These are phyloP conservation scores for Podospora tetraspora DNA, from an alignment of 495 filamentous ascomycete species.

Conservation along the genomic window DNA sequence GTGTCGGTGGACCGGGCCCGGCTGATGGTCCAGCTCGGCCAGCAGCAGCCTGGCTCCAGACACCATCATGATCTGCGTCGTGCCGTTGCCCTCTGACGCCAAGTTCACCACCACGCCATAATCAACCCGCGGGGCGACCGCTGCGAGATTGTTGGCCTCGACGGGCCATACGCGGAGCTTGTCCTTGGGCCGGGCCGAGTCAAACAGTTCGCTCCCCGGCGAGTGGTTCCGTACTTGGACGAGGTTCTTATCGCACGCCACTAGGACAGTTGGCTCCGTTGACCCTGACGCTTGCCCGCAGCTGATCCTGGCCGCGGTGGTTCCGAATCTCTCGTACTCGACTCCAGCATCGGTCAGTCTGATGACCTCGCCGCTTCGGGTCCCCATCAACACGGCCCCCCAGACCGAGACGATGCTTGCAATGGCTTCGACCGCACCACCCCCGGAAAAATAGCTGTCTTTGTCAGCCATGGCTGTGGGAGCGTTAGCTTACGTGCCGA, in stretches of 20 bases:
- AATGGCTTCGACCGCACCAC: conserved; percentile 25
- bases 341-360: conserved; percentile 21
- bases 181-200: conserved; percentile 3
- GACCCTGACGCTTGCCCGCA: conserved; percentile 5
- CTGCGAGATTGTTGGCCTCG: conserved; percentile 31
- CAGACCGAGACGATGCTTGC: conserved; percentile 30
- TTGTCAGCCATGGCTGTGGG: conserved; percentile 2
- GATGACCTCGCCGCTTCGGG: conserved; percentile 43
- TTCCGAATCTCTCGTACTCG: conserved; percentile 26
- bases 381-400: conserved; percentile 32
- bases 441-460: not conserved
- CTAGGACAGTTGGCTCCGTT: conserved; percentile 17
- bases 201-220: not conserved
- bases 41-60: conserved; percentile 45
- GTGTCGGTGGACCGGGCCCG: conserved; percentile 48
- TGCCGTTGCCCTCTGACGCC: conserved; percentile 20
- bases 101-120: conserved; percentile 28
- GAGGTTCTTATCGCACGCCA: conserved; percentile 29
- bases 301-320: conserved; percentile 21
- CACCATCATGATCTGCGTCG: conserved; percentile 34
- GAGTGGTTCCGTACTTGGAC: conserved; percentile 11
- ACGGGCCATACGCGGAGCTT: conserved; percentile 38
- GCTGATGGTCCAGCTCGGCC: conserved; percentile 41
- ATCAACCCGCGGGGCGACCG: conserved; percentile 28
- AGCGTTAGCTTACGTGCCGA: not conserved